Conservation (phyloP, 78 protist species). For the Dictyostelium intermedium region DNA sequence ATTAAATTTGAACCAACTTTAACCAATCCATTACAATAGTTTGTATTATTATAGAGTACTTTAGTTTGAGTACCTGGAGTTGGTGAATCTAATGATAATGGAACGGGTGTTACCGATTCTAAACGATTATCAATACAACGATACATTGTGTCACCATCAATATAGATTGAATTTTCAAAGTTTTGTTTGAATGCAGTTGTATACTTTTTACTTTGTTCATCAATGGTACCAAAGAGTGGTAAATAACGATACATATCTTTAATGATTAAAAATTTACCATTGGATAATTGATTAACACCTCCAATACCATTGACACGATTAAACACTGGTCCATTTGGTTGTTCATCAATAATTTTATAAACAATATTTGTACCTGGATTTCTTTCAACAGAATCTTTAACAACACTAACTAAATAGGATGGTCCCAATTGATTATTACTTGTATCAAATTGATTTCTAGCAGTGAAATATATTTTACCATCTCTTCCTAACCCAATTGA, state of each 20-base stretch:
- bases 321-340: background rate
- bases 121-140: background rate
- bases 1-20: background rate
- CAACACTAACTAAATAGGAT: background rate
- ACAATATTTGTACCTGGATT: background rate
- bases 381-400: background rate
- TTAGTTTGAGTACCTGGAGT: background rate
- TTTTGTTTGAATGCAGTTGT: conserved; percentile 4
- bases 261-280: background rate
- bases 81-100: background rate
- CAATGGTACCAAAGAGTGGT: background rate
- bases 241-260: conserved; percentile 8
- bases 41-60: background rate
- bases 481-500: background rate
- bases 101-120: background rate
- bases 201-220: background rate
- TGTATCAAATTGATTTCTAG: background rate
- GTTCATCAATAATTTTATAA: background rate
- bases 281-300: background rate
- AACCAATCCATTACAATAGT: background rate
- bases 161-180: background rate
- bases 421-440: background rate
- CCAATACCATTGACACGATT: background rate
- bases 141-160: background rate
- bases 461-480: background rate